Conservation (phyloP, 441 rosid species). For the Francoa sonchifolia region DNA sequence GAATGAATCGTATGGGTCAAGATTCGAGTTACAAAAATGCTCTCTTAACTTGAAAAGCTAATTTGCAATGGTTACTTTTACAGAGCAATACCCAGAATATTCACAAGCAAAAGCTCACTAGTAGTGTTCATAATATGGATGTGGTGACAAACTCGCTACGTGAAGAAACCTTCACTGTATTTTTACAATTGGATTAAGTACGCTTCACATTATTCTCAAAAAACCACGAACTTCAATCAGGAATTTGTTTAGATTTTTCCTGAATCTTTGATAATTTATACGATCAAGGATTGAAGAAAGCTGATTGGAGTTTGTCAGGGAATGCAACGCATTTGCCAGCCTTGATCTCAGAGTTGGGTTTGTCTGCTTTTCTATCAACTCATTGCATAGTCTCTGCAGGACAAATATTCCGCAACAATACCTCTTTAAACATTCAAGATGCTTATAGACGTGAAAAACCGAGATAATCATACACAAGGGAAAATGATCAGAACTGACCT, state of each 20-base stretch:
- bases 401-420: not conserved
- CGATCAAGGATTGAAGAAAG: slow-evolving; percentile 72
- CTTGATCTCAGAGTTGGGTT: slow-evolving; percentile 45
- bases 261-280: slow-evolving; percentile 72
- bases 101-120: no score
- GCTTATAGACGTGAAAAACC: no score
- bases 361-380: slow-evolving; percentile 64
- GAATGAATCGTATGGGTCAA: no score
- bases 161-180: not conserved
- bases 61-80: no score
- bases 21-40: no score
- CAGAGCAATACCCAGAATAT: no score
- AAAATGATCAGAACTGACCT: slow-evolving; percentile 31
- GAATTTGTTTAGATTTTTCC: slow-evolving; percentile 75
- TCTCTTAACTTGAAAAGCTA: no score
- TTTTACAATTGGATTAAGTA: no score
- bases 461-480: not conserved
- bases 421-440: no score
- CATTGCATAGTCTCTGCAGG: slow-evolving; percentile 62
- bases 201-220: slow-evolving; percentile 58
- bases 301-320: slow-evolving; percentile 75
- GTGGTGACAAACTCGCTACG: not conserved
- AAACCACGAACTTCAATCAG: slow-evolving; percentile 85
- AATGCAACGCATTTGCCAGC: slow-evolving; percentile 62
- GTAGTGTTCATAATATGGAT: no score